Evolutionary conservation across 2,329 filamentous ascomycete genomes (phyloP), one percentile per base, ranked within the genome.

Genomic region (Venturiaceae sp.): DNA sequence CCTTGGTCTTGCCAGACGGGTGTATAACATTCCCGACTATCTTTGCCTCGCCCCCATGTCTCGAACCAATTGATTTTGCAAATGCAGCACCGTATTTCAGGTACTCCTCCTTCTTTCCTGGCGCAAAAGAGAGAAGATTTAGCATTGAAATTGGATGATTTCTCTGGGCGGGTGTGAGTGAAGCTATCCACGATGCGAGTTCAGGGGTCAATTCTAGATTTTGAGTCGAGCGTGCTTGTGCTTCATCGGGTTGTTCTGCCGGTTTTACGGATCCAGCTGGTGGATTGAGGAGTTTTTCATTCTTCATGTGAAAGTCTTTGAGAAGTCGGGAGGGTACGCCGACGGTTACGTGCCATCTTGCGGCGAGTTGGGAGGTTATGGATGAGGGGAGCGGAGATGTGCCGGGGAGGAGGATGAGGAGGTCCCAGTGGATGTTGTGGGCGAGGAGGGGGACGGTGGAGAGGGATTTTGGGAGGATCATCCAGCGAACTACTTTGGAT

Each of bases 51-150:
- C 82, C 83, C 5, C 83, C 83, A 26, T 81, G 74, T 61, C 71
- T 71, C 0, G 70, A 68, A 0, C 83, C 83, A 41, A 83, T 77
- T 4, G 67, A 72, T 55, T 71, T 65, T 0, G 71, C 71, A 62
- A 81, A 81, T 28, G 75, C 80, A n/a, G 72, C 71, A 3, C 83
- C 83, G 66, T 86, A 86, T 52, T 77, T 70, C 19, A 79, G 71
- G 63, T 86, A 86, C 53, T 74, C 72, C 26, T 71, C 68, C 64
- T 83, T 82, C 61, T 73, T 76, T 11, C 74, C 76, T 0, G 68
- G 71, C 46, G 74, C 74, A 70, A 86, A 86, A 39, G 82, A 74
- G 4, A 86, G 74, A 3, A 86, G 71, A 61, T 86, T 86, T 39
- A 86, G 73, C 83, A 86, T 86, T 1, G 79, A 81, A 1, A 85